phyloP scores from a whole-genome alignment of 805 yeast species.

The Cephaloascus albidus region DNA sequence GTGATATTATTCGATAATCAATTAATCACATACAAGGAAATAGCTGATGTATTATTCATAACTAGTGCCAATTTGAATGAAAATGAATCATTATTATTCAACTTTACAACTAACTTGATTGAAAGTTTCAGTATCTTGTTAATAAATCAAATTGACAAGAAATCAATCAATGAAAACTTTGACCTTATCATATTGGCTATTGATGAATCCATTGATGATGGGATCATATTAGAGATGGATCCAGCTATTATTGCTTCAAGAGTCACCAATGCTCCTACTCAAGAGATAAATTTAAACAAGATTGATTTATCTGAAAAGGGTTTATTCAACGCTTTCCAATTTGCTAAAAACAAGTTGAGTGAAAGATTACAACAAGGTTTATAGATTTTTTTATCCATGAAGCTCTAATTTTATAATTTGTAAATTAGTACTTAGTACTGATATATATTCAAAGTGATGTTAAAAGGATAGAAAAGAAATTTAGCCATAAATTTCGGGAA shows the following conservation, averaged over 20 bases:
- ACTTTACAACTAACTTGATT: constrained; percentile 65
- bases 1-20: constrained; percentile 72
- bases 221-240: constrained; percentile 85
- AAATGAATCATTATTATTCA: constrained; percentile 74
- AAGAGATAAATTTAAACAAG: constrained; percentile 49
- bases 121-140: constrained; percentile 77
- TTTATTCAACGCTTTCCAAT: constrained; percentile 74
- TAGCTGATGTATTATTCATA: constrained; percentile 64
- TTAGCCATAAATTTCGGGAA: no score
- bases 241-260: constrained; percentile 80
- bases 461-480: no score
- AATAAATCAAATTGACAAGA: constrained; percentile 64
- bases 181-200: constrained; percentile 80
- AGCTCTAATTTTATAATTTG: no score
- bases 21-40: constrained; percentile 79
- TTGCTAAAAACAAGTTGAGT: constrained; percentile 65
- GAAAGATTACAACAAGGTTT: constrained; percentile 38
- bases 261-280: constrained; percentile 79
- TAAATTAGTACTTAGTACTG: no score
- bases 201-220: constrained; percentile 92
- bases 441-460: no score
- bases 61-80: constrained; percentile 71
- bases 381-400: no score
- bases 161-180: constrained; percentile 69
- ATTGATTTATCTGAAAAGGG: constrained; percentile 70